Percentiles rank a stretch among this genome's conserved stretches.
These are phyloP conservation scores for Aspergillus thermomutatus DNA, from an alignment of 2,329 filamentous ascomycete species.

Conservation along the genomic window DNA sequence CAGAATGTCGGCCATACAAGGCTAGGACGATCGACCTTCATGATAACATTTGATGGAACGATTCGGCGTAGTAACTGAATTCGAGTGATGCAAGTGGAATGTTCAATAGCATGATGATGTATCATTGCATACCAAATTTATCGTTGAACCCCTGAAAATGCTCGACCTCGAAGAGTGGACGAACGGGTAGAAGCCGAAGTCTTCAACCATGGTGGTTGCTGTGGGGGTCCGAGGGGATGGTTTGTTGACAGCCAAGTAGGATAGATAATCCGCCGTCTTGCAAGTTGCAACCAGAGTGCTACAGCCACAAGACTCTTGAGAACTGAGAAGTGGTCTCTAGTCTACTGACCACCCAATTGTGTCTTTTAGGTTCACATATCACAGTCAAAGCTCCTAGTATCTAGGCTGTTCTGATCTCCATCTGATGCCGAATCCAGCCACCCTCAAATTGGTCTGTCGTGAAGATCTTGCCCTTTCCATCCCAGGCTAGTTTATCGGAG, in stretches of 20 bases:
- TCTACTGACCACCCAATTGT: not conserved
- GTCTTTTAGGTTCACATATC: not conserved
- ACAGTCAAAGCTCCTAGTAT: not conserved
- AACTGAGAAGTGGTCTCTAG: not conserved
- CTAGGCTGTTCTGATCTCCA: not conserved
- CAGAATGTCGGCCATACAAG: no score
- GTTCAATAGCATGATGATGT: no score
- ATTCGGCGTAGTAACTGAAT: no score
- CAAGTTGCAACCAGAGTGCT: not conserved
- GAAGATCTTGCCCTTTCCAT: slow-evolving; percentile 20
- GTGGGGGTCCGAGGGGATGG: slow-evolving; percentile 15
- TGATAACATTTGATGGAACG: no score
- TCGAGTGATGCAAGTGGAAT: no score
- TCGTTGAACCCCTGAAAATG: no score
- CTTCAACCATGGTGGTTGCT: slow-evolving; percentile 18
- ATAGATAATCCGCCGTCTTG: not conserved
- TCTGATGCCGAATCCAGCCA: not conserved
- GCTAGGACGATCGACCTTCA: no score
- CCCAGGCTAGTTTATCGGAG: slow-evolving; percentile 5
- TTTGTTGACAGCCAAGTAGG: slow-evolving; percentile 18
- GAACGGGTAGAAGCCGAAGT: not conserved
- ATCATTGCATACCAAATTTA: no score
- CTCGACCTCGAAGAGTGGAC: no score
- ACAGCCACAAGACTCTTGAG: not conserved
- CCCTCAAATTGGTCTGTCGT: slow-evolving; percentile 1